Evolutionary conservation across 805 yeast genomes (phyloP).

Genomic region (Blastobotrys terrestris): DNA sequence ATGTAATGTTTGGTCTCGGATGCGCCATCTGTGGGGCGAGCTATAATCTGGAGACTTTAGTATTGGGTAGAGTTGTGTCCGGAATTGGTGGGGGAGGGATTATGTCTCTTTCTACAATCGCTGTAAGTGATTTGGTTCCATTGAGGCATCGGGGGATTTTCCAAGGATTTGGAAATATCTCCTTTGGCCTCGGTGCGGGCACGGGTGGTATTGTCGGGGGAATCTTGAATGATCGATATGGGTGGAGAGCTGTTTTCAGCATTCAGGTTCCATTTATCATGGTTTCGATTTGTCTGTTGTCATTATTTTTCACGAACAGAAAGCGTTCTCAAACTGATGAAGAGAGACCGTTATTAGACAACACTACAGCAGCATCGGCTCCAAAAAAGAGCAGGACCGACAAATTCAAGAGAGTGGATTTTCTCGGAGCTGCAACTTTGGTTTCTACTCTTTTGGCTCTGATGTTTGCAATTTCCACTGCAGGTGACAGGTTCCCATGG

Average conservation of each 20-base stretch:
- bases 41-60: conserved; percentile 47
- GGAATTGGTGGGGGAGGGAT: conserved; percentile 94
- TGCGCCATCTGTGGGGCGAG: conserved; percentile 50
- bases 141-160: conserved; percentile 70
- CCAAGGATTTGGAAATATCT: conserved; percentile 77
- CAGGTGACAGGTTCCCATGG: conserved; percentile 51
- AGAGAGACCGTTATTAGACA: neutral
- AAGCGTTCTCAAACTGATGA: conserved; percentile 13
- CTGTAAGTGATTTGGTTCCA: conserved; percentile 71
- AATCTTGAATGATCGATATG: conserved; percentile 41
- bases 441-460: conserved; percentile 53
- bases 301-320: conserved; percentile 12
- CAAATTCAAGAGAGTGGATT: conserved; percentile 44
- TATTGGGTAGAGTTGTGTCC: conserved; percentile 70
- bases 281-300: conserved; percentile 33
- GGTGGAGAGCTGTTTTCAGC: conserved; percentile 55
- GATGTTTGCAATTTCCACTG: conserved; percentile 60
- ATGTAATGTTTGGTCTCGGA: conserved; percentile 40
- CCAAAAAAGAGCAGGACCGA: conserved; percentile 5
- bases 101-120: conserved; percentile 65
- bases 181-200: conserved; percentile 71
- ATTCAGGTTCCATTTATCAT: conserved; percentile 37
- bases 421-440: conserved; percentile 55
- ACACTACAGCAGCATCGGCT: neutral
- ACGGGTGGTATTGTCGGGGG: conserved; percentile 61